phyloP scores from a whole-genome alignment of 345 rosid species.

The Brassica carinata region DNA sequence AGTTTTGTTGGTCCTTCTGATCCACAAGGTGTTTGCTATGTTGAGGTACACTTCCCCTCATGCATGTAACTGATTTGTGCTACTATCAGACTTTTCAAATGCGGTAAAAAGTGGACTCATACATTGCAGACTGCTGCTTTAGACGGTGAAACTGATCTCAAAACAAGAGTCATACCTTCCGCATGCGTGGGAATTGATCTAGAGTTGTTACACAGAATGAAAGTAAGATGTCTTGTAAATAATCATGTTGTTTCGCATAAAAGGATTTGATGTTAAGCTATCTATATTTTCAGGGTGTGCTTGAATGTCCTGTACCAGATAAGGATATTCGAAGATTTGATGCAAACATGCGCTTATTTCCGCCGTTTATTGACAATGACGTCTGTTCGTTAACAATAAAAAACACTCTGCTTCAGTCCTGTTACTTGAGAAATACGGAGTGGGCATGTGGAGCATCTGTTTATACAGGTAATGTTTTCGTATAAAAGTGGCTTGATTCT shows the following conservation, averaged over 20 bases:
- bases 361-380: constrained; percentile 95
- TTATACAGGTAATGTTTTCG: constrained; percentile 70
- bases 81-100: not conserved
- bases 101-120: constrained; percentile 25
- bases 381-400: constrained; percentile 89
- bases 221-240: constrained; percentile 49
- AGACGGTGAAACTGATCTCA: constrained; percentile 98
- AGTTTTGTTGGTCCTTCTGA: constrained; percentile 94
- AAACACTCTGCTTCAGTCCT: constrained; percentile 93
- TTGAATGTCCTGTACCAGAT: constrained; percentile 94
- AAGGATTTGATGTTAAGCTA: constrained; percentile 1
- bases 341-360: constrained; percentile 92
- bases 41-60: constrained; percentile 59
- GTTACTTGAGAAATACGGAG: constrained; percentile 94
- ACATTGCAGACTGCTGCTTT: constrained; percentile 85
- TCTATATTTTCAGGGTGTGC: constrained; percentile 71
- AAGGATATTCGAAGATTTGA: constrained; percentile 97
- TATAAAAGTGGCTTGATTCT: not conserved
- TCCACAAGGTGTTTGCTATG: constrained; percentile 86
- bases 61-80: constrained; percentile 15
- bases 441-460: constrained; percentile 99
- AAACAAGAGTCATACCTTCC: constrained; percentile 88
- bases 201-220: constrained; percentile 89
- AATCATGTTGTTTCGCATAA: not conserved
- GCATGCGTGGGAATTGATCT: constrained; percentile 90